Evolutionary conservation across 2,329 filamentous ascomycete genomes (phyloP).

Genomic region (Bipolaris sorokiniana): DNA sequence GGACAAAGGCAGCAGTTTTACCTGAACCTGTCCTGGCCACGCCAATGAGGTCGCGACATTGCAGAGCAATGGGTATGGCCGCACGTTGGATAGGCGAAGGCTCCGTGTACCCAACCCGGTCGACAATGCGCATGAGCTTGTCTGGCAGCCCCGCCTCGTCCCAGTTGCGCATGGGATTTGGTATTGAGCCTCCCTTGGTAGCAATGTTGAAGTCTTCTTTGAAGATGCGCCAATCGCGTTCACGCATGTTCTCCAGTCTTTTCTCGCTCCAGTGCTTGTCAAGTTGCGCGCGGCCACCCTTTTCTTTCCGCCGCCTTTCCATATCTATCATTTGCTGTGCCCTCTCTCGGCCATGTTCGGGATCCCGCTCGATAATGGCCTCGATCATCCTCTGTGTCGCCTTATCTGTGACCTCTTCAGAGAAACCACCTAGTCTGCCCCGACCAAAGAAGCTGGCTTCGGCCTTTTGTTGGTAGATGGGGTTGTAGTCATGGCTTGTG

Average conservation of each 20-base stretch:
- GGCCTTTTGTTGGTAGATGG: constrained; percentile 73
- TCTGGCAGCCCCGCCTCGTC: constrained; percentile 80
- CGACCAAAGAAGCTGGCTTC: constrained; percentile 74
- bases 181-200: constrained; percentile 89
- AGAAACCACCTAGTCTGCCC: constrained; percentile 70
- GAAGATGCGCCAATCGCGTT: constrained; percentile 99
- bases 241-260: constrained; percentile 88
- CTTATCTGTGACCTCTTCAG: constrained; percentile 61
- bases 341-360: constrained; percentile 74
- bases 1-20: constrained; percentile 94
- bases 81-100: constrained; percentile 92
- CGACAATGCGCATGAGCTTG: constrained; percentile 79
- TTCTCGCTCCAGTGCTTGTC: constrained; percentile 98
- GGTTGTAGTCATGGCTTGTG: constrained; percentile 82
- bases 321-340: constrained; percentile 84
- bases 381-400: constrained; percentile 65
- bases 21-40: constrained; percentile 97
- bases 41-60: constrained; percentile 94
- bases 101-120: constrained; percentile 86
- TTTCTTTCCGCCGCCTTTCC: constrained; percentile 77
- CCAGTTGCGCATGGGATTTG: constrained; percentile 97
- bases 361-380: constrained; percentile 75
- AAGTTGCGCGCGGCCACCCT: constrained; percentile 72
- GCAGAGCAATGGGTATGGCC: constrained; percentile 91
- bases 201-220: constrained; percentile 98